phyloP scores from a whole-genome alignment of 2,329 filamentous ascomycete genomes.

The Penicillium capsulatum region DNA sequence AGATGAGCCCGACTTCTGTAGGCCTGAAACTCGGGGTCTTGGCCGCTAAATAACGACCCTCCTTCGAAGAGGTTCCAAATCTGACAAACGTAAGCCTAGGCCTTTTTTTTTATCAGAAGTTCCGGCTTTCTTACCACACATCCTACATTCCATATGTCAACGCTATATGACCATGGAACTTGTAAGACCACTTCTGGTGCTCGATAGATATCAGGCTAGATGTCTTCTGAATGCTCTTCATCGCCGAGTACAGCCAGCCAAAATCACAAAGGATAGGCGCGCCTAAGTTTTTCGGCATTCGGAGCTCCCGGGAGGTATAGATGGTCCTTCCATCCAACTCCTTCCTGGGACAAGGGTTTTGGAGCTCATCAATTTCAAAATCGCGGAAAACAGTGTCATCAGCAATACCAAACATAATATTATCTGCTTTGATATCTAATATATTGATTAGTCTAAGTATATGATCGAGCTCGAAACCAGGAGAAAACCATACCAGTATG shows the following conservation, averaged over 20 bases:
- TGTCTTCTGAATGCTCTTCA: constrained; percentile 27
- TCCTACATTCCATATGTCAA: constrained; percentile 41
- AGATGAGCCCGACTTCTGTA: constrained; percentile 48
- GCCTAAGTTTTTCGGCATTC: constrained; percentile 31
- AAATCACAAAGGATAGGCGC: constrained; percentile 49
- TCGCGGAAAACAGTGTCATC: constrained; percentile 41
- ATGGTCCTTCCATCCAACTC: constrained; percentile 39
- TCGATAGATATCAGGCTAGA: constrained; percentile 35
- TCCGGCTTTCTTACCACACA: constrained; percentile 2
- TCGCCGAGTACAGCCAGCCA: constrained; percentile 42
- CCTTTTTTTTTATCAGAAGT: not conserved
- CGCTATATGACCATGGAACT: constrained; percentile 44
- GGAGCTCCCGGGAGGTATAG: constrained; percentile 44
- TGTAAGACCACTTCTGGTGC: constrained; percentile 48
- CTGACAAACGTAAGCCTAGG: constrained; percentile 23
- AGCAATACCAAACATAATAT: constrained; percentile 44
- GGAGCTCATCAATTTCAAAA: constrained; percentile 42
- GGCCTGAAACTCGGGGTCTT: constrained; percentile 36
- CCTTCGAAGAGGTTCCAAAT: constrained; percentile 51
- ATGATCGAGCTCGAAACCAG: not conserved
- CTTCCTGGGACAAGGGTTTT: constrained; percentile 44
- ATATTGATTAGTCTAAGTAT: constrained; percentile 1
- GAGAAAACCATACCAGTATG: constrained; percentile 6
- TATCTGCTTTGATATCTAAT: constrained; percentile 46
- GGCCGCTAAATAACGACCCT: constrained; percentile 42